Percentiles rank a stretch among this genome's conserved stretches.
phyloP scores from a whole-genome alignment of 2,329 filamentous ascomycete genomes.

The Alternaria gaisen region DNA sequence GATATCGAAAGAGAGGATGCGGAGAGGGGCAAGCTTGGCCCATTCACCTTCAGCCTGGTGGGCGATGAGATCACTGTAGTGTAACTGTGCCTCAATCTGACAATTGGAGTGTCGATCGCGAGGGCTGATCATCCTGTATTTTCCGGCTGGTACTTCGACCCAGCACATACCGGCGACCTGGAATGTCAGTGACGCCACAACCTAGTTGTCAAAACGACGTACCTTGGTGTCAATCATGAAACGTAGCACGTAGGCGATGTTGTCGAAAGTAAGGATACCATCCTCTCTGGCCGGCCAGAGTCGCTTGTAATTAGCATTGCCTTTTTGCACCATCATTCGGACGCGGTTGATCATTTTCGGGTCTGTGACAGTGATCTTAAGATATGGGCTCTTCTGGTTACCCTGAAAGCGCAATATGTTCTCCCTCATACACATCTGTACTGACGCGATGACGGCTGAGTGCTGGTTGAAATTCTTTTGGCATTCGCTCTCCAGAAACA shows the following conservation, averaged over 20 bases:
- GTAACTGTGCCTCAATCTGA: slow-evolving; percentile 90
- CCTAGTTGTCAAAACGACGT: neutral
- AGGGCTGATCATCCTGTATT: slow-evolving; percentile 74
- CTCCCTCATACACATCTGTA: slow-evolving; percentile 83
- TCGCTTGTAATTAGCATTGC: slow-evolving; percentile 85
- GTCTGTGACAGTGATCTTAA: slow-evolving; percentile 92
- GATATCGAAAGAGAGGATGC: slow-evolving; percentile 96
- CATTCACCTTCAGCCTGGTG: slow-evolving; percentile 92
- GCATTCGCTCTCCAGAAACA: slow-evolving; percentile 80
- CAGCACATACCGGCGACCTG: slow-evolving; percentile 91
- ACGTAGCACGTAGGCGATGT: slow-evolving; percentile 89
- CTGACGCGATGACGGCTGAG: slow-evolving; percentile 78
- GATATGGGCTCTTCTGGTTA: slow-evolving; percentile 87
- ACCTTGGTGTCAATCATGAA: slow-evolving; percentile 96
- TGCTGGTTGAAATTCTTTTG: slow-evolving; percentile 64
- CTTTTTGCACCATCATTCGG: slow-evolving; percentile 76
- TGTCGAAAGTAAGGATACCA: slow-evolving; percentile 91
- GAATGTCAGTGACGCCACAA: neutral
- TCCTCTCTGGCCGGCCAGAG: slow-evolving; percentile 74
- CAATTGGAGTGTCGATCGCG: slow-evolving; percentile 84
- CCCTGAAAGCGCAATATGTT: slow-evolving; percentile 95
- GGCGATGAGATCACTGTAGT: slow-evolving; percentile 83
- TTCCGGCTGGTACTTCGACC: slow-evolving; percentile 82
- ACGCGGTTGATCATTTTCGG: slow-evolving; percentile 83
- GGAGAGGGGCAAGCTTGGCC: slow-evolving; percentile 95